phyloP scores from a whole-genome alignment of 352 stramenopile genomes.

The Globisporangium yorkense region DNA sequence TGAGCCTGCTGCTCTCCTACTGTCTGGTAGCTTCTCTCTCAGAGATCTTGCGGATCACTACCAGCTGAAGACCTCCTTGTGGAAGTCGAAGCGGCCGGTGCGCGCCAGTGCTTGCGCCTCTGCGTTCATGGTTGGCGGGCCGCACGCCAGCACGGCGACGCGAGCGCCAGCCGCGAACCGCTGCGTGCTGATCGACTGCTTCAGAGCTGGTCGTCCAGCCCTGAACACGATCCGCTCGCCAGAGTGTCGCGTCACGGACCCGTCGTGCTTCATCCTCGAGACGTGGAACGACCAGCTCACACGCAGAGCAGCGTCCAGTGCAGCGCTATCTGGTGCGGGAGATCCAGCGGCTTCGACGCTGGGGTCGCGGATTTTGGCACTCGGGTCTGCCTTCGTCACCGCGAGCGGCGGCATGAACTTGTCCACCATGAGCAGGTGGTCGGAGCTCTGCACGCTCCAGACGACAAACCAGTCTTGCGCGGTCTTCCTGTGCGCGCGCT shows the following conservation, averaged over 20 bases:
- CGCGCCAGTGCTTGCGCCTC: constrained; percentile 63
- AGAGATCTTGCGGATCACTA: constrained; percentile 18
- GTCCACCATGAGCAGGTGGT: constrained; percentile 72
- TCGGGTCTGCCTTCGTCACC: constrained; percentile 27
- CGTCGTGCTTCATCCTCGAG: constrained; percentile 39
- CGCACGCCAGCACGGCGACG: constrained; percentile 69
- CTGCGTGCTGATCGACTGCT: constrained; percentile 66
- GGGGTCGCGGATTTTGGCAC: constrained; percentile 33
- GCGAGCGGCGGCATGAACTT: constrained; percentile 52
- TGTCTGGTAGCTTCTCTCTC: not conserved
- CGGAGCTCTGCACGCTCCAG: constrained; percentile 53
- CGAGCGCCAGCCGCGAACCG: constrained; percentile 40
- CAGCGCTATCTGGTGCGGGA: not conserved
- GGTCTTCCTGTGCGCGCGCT: constrained; percentile 16
- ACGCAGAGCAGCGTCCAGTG: constrained; percentile 22
- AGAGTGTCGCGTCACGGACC: constrained; percentile 38
- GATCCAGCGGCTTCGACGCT: constrained; percentile 18
- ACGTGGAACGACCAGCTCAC: constrained; percentile 63
- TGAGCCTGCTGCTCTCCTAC: not conserved
- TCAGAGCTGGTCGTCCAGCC: constrained; percentile 48
- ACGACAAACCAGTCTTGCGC: constrained; percentile 43
- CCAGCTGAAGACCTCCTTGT: constrained; percentile 83
- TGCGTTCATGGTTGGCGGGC: constrained; percentile 62
- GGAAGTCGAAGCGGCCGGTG: constrained; percentile 67
- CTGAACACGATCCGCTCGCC: constrained; percentile 52